phyloP scores from a whole-genome alignment of 2,329 filamentous ascomycete genomes.

The Paraphoma chrysanthemicola region DNA sequence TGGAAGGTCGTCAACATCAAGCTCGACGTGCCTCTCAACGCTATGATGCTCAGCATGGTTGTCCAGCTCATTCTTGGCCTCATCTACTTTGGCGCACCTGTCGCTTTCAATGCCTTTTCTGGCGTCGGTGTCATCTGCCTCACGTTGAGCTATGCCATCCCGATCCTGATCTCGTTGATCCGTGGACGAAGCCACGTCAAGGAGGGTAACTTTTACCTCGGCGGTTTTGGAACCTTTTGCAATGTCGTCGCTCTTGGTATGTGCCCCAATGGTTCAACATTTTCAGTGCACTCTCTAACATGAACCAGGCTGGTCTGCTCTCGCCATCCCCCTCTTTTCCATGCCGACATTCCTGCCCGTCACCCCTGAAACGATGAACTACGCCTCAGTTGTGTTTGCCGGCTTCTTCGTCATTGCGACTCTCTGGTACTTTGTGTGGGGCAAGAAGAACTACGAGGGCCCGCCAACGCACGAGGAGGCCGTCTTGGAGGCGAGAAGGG shows the following conservation, averaged over 20 bases:
- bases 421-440: constrained; percentile 74
- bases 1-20: constrained; percentile 69
- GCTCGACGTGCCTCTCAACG: constrained; percentile 71
- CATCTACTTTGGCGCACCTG: constrained; percentile 73
- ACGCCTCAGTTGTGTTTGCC: constrained; percentile 76
- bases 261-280: constrained; percentile 49
- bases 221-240: constrained; percentile 65
- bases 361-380: constrained; percentile 69
- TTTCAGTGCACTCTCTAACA: constrained; percentile 7
- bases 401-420: constrained; percentile 67
- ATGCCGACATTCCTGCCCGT: constrained; percentile 73
- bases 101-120: constrained; percentile 76
- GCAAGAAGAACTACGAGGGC: constrained; percentile 71
- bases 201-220: constrained; percentile 67
- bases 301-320: constrained; percentile 63
- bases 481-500: constrained; percentile 39
- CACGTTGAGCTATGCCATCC: constrained; percentile 72
- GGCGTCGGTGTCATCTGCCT: constrained; percentile 74
- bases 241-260: constrained; percentile 69
- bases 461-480: constrained; percentile 55
- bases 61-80: constrained; percentile 69
- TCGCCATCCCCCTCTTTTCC: constrained; percentile 77
- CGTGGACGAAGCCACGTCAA: constrained; percentile 66
- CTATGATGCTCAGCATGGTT: constrained; percentile 74
- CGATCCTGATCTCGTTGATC: constrained; percentile 69